Evolutionary conservation across 2,329 filamentous ascomycete species (phyloP).

Genomic region (Aspergillus neotritici): DNA sequence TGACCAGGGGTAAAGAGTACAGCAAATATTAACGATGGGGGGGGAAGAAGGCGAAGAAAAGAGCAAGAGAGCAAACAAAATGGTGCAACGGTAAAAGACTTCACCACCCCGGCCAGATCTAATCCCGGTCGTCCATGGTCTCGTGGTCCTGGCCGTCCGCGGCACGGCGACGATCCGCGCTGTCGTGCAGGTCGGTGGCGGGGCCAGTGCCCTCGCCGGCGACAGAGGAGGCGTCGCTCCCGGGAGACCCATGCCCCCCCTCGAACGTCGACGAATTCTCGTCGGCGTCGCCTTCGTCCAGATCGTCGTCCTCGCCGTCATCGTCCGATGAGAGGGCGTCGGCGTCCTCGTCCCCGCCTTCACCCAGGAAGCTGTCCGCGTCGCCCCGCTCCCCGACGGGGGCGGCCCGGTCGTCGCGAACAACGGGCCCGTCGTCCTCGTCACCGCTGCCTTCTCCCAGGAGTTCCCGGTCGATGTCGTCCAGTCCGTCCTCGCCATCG

Average conservation of each 20-base stretch:
- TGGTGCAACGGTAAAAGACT: conserved; percentile 9
- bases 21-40: too few species aligned
- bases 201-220: conserved; percentile 13
- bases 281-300: conserved; percentile 28
- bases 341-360: conserved; percentile 22
- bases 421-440: conserved; percentile 24
- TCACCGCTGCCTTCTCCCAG: conserved; percentile 34
- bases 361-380: conserved; percentile 23
- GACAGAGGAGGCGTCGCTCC: conserved; percentile 29
- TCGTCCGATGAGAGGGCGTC: conserved; percentile 27
- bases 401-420: conserved; percentile 12
- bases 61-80: conserved; percentile 7
- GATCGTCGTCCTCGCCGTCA: conserved; percentile 30
- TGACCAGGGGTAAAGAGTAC: too few species aligned
- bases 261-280: conserved; percentile 31
- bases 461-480: conserved; percentile 35
- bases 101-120: not conserved
- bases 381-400: conserved; percentile 20
- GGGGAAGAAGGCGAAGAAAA: conserved; percentile 2
- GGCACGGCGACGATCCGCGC: conserved; percentile 4
- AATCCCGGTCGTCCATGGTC: conserved; percentile 22
- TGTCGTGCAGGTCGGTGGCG: conserved; percentile 8
- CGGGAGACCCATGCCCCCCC: conserved; percentile 29
- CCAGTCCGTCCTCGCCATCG: conserved; percentile 31
- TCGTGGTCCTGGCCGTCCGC: conserved; percentile 24